Evolutionary conservation across 805 yeast species (phyloP).

Genomic region (Suhomyces kilbournensis): DNA sequence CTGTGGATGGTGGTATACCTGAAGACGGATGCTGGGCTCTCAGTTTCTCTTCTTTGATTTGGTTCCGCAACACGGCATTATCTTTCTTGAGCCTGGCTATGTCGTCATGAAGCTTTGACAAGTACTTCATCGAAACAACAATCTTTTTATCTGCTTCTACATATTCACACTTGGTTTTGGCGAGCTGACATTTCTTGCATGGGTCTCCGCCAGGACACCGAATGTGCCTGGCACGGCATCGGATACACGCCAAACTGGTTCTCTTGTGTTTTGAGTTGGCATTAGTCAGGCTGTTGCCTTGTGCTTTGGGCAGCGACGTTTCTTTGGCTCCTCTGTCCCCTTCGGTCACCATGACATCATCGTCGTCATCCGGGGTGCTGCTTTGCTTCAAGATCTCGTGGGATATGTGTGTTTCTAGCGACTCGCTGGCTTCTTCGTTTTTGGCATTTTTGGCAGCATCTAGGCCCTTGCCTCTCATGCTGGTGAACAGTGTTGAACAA

Average conservation of each 20-base stretch:
- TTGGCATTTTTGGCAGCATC: not conserved
- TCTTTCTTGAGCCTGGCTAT: constrained; percentile 63
- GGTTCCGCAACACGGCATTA: constrained; percentile 53
- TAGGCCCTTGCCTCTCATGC: constrained; percentile 7
- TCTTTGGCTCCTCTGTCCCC: not conserved
- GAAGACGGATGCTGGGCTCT: constrained; percentile 1
- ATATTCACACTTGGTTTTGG: constrained; percentile 63
- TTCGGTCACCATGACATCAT: not conserved
- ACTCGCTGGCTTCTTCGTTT: not conserved
- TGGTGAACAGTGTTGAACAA: not conserved
- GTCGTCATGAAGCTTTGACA: constrained; percentile 65
- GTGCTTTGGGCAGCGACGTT: not conserved
- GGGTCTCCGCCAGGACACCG: constrained; percentile 80
- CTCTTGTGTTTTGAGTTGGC: constrained; percentile 23
- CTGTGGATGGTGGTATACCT: not conserved
- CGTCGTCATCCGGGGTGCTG: not conserved
- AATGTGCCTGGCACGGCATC: constrained; percentile 70
- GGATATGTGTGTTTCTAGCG: not conserved
- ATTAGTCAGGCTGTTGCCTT: not conserved
- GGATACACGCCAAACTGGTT: constrained; percentile 49
- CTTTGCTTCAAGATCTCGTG: not conserved
- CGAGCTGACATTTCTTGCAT: constrained; percentile 57
- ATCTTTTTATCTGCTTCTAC: constrained; percentile 69
- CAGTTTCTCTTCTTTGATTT: constrained; percentile 29
- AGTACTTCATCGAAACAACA: constrained; percentile 68